Evolutionary conservation across 1,139 yeast species (phyloP), one percentile per base, ranked within the genome.

Genomic region (Suhomyces taliae): DNA sequence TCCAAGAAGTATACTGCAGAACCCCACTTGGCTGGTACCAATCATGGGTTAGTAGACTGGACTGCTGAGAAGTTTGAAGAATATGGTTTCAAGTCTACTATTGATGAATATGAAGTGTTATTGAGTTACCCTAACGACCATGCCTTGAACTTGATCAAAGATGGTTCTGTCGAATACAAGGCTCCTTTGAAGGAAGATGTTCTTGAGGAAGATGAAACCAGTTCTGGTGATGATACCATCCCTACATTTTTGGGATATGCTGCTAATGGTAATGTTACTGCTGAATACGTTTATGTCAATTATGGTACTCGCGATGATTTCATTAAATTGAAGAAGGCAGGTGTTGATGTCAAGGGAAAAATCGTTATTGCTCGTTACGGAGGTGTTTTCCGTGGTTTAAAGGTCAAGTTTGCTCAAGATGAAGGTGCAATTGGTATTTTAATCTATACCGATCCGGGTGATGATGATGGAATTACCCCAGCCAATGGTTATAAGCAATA

Each of bases 171-270:
- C 8, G 63, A 78, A 37, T 88, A 82, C 63, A 70, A 74, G 49
- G 90, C 96, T 5, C 74, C 83, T 1, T 72, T 89, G 52, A 72
- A 74, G 53, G 97, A 90, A 65, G 96, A 90, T 60, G 83, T 67
- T 11, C 60, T 90, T 36, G 69, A 78, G 10, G 87, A 87, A 48
- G 97, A 90, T 64, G 78, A 81, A 33, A 84, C 90, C 34, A 77
- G 95, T 0, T 61, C 65, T 7, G 71, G 74, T 12, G 64, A 66
- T 37, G 83, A 78, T 40, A 54, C 66, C 10, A 63, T 74, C 37
- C 80, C 80, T 7, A 74, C 79, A 2, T 74, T 74, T 48, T 69
- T 73, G 58, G 75, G 73, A 0, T 75, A 75, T 51, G 75, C 75
- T 27, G 80, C 79, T 40, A 74, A 72, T 55, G 80, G 80, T 15